Percentiles rank a stretch among this genome's conserved stretches.
These are phyloP conservation scores for Asterophora lycoperdoides DNA, from an alignment of 768 basidiomycete species.

Conservation along the genomic window DNA sequence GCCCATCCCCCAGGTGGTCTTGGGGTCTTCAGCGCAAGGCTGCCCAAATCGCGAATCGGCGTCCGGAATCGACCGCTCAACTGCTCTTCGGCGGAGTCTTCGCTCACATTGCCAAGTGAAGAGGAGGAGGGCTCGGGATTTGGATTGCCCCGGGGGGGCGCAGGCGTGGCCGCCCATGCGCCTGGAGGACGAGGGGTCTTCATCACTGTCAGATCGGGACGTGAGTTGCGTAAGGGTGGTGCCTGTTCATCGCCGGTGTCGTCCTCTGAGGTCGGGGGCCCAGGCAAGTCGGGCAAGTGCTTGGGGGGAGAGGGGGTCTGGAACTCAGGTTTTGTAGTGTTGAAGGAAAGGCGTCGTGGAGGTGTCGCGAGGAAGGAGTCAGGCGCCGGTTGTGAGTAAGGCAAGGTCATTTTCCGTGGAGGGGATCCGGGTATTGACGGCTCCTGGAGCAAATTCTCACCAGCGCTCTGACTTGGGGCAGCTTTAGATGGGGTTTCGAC, in stretches of 20 bases:
- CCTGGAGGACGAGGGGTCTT: slow-evolving; percentile 48
- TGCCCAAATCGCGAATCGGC: slow-evolving; percentile 4
- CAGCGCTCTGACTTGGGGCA: background rate
- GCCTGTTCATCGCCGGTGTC: slow-evolving; percentile 25
- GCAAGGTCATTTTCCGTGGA: slow-evolving; percentile 16
- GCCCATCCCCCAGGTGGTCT: slow-evolving; percentile 36
- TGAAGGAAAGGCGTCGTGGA: slow-evolving; percentile 39
- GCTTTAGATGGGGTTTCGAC: background rate
- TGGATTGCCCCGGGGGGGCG: slow-evolving; percentile 11
- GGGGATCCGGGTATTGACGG: slow-evolving; percentile 30
- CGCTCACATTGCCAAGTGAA: background rate
- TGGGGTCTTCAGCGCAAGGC: slow-evolving; percentile 23
- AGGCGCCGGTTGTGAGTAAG: slow-evolving; percentile 8
- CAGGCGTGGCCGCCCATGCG: slow-evolving; percentile 31
- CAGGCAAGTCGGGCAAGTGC: slow-evolving; percentile 63
- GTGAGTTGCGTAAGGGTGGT: slow-evolving; percentile 14
- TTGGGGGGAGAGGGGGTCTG: slow-evolving; percentile 61
- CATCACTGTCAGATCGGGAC: slow-evolving; percentile 22
- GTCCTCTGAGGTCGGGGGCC: slow-evolving; percentile 50
- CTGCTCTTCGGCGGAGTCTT: no score
- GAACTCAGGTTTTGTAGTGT: slow-evolving; percentile 43
- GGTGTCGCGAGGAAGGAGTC: slow-evolving; percentile 39
- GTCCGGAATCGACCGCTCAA: background rate
- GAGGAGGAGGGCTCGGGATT: background rate
- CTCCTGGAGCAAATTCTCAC: slow-evolving; percentile 7